Evolutionary conservation across 192 early-diverging fungal species (phyloP).

Genomic region (Rhizophagus clarus): DNA sequence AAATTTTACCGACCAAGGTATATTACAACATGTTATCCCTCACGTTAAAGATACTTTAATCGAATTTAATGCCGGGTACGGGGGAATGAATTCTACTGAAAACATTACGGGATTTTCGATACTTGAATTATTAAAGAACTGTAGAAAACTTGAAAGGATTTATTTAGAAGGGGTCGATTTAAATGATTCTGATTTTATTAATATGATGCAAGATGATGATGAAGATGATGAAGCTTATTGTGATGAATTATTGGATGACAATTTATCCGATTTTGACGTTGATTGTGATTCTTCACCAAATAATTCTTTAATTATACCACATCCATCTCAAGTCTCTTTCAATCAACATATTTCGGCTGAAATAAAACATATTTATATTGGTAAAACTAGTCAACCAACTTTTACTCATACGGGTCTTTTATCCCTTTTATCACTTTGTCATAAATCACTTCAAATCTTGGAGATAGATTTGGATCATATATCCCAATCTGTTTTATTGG

Average conservation of each 20-base stretch:
- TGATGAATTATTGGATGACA: neutral
- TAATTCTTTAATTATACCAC: neutral
- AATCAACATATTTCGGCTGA: neutral
- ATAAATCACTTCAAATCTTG: neutral
- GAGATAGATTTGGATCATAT: conserved; percentile 24
- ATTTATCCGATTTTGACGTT: neutral
- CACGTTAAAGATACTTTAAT: conserved; percentile 6
- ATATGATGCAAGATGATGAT: neutral
- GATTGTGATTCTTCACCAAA: neutral
- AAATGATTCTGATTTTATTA: conserved; percentile 13
- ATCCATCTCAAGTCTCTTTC: neutral
- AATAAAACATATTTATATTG: conserved; percentile 12
- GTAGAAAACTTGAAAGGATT: conserved; percentile 14
- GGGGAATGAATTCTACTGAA: neutral
- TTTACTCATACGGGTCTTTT: conserved; percentile 3
- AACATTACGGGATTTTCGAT: conserved; percentile 6
- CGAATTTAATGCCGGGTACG: conserved; percentile 12
- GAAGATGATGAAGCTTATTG: neutral
- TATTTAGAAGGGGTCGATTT: conserved; percentile 15
- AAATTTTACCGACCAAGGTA: conserved; percentile 30
- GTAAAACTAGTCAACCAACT: conserved; percentile 12
- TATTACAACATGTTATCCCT: conserved; percentile 21
- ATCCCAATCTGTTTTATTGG: neutral
- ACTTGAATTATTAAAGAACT: conserved; percentile 2
- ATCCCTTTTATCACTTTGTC: conserved; percentile 16